Conservation (phyloP, 1,284 basidiomycete genomes). For the Sutorius eximius region DNA sequence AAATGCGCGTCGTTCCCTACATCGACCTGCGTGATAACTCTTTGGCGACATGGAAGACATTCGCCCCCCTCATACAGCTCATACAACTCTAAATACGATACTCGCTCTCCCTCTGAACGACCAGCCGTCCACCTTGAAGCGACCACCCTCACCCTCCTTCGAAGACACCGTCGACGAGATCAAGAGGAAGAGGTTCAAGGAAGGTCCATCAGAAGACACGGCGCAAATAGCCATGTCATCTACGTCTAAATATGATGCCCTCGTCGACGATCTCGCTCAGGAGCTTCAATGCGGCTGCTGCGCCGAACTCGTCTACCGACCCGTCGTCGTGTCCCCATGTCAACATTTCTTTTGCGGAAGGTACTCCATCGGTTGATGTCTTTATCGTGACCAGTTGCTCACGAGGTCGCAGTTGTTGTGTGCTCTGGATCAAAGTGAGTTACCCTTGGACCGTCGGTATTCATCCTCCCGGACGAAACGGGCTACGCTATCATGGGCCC, state of each 20-base stretch:
- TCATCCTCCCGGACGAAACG: conserved; percentile 1
- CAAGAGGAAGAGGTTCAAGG: conserved; percentile 61
- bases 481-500: not conserved
- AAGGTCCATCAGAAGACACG: conserved; percentile 37
- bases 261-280: conserved; percentile 63
- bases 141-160: conserved; percentile 60
- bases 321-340: conserved; percentile 74
- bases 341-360: conserved; percentile 86
- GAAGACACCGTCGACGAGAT: conserved; percentile 47
- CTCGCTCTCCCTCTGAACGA: conserved; percentile 9
- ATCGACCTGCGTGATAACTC: conserved; percentile 20
- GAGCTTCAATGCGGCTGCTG: conserved; percentile 83
- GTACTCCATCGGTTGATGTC: conserved; percentile 40
- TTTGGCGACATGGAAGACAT: conserved; percentile 23
- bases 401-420: conserved; percentile 57
- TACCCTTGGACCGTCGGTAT: not conserved
- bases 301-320: conserved; percentile 71
- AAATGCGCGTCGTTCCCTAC: conserved; percentile 19
- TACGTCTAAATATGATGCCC: conserved; percentile 29
- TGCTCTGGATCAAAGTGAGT: conserved; percentile 77
- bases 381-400: conserved; percentile 5
- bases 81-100: not conserved
- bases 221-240: conserved; percentile 12
- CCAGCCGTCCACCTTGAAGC: conserved; percentile 49
- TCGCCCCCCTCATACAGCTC: not conserved